Conservation (phyloP, 140 eudicot species). For the Ambrosia hybrid region DNA sequence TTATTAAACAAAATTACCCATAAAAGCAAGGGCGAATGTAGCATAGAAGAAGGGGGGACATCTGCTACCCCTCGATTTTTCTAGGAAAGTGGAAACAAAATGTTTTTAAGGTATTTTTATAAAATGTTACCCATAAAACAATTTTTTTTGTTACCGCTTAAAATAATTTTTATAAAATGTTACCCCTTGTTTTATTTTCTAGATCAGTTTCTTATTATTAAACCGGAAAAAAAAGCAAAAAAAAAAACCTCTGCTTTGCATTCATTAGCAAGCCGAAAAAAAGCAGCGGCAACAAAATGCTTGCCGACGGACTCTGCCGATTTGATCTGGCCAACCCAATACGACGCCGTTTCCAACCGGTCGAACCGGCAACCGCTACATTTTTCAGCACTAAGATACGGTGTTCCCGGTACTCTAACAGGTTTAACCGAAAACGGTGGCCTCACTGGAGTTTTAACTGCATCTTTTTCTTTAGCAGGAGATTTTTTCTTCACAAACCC, state of each 20-base stretch:
- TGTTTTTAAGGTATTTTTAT: no score
- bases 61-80: no score
- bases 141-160: no score
- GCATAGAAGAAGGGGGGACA: no score
- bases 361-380: conserved; percentile 72
- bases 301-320: conserved; percentile 64
- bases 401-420: conserved; percentile 43
- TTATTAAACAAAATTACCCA: neutral
- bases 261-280: conserved; percentile 57
- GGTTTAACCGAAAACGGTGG: conserved; percentile 45
- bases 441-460: conserved; percentile 50
- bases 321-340: conserved; percentile 68
- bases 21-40: no score
- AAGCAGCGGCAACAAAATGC: conserved; percentile 65
- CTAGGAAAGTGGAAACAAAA: no score
- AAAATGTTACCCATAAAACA: no score
- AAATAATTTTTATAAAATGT: no score
- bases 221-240: no score
- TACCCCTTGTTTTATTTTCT: no score
- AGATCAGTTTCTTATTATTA: no score
- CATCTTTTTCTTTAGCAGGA: conserved; percentile 28
- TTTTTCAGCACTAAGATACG: conserved; percentile 57
- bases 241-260: conserved; percentile 68
- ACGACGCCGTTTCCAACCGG: conserved; percentile 62
- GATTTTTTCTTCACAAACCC: conserved; percentile 21